Conservation (phyloP, 192 early-diverging fungal genomes). For the Coemansia sp. region DNA sequence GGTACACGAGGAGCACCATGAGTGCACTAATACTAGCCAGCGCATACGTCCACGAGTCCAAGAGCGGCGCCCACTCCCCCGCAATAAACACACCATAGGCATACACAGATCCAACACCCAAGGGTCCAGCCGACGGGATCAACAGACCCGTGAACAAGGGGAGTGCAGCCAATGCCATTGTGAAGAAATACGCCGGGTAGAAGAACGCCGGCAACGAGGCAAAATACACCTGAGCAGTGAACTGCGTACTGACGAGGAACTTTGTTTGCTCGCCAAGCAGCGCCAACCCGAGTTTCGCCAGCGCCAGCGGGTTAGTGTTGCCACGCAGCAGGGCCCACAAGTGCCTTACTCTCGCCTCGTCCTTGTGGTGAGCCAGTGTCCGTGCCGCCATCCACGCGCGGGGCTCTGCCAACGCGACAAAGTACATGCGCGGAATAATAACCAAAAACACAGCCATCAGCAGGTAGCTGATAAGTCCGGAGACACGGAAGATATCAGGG, state of each 20-base stretch:
- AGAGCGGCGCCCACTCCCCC: conserved; percentile 47
- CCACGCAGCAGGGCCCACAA: conserved; percentile 24
- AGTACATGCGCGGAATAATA: conserved; percentile 31
- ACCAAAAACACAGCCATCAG: conserved; percentile 52
- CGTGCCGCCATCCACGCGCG: conserved; percentile 23
- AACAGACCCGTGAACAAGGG: conserved; percentile 76
- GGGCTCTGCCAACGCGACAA: conserved; percentile 5
- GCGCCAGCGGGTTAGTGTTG: conserved; percentile 12
- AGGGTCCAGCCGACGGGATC: conserved; percentile 60
- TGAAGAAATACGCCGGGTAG: conserved; percentile 61
- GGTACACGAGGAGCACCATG: conserved; percentile 40
- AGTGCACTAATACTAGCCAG: conserved; percentile 42
- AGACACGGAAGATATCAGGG: conserved; percentile 58
- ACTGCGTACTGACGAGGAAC: conserved; percentile 56
- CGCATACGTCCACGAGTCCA: conserved; percentile 56
- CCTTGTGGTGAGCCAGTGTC: conserved; percentile 30
- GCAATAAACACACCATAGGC: conserved; percentile 61
- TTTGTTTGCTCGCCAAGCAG: conserved; percentile 39
- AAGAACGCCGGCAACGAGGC: conserved; percentile 51
- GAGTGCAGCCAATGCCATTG: conserved; percentile 56
- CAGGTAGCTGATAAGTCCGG: conserved; percentile 36
- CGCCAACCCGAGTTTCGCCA: conserved; percentile 28
- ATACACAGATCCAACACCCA: conserved; percentile 60
- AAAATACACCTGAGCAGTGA: conserved; percentile 48
- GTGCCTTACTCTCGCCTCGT: conserved; percentile 21